Conservation (phyloP, 192 early-diverging fungal species). For the Jimgerdemannia lactiflua region DNA sequence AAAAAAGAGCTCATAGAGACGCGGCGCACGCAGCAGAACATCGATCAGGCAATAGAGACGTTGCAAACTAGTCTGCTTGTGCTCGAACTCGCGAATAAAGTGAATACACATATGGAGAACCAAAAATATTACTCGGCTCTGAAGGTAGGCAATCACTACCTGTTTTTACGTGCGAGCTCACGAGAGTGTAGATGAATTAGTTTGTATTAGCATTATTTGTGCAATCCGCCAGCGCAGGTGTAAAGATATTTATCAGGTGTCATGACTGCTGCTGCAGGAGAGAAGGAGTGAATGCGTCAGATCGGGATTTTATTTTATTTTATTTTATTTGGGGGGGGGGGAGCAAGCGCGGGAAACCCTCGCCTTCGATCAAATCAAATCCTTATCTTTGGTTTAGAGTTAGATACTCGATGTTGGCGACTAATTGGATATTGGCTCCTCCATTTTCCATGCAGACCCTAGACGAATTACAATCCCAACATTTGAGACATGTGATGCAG, state of each 20-base stretch:
- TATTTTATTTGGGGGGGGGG: too few relatives aligned
- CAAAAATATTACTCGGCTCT: slow-evolving; percentile 92
- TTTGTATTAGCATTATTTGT: neutral
- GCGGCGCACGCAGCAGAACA: slow-evolving; percentile 80
- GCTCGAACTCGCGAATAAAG: slow-evolving; percentile 82
- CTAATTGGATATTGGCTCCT: too few relatives aligned
- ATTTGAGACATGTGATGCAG: slow-evolving; percentile 69
- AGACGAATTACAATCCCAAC: slow-evolving; percentile 74
- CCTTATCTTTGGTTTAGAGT: too few relatives aligned
- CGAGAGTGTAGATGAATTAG: neutral
- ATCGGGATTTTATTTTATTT: too few relatives aligned
- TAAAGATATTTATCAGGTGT: too few relatives aligned
- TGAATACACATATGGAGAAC: slow-evolving; percentile 73
- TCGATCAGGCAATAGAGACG: slow-evolving; percentile 80
- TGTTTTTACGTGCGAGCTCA: too few relatives aligned
- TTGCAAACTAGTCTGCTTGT: slow-evolving; percentile 83
- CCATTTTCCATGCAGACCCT: slow-evolving; percentile 60
- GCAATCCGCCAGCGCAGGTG: too few relatives aligned
- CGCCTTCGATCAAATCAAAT: too few relatives aligned
- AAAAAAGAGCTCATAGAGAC: slow-evolving; percentile 78
- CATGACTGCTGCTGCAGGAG: neutral
- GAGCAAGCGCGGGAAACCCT: too few relatives aligned
- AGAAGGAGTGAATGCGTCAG: neutral
- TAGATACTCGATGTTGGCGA: too few relatives aligned
- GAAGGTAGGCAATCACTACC: slow-evolving; percentile 46